Base-by-base conservation (phyloP, 2,329 filamentous ascomycete genomes). In the Claviceps sp. region DNA sequence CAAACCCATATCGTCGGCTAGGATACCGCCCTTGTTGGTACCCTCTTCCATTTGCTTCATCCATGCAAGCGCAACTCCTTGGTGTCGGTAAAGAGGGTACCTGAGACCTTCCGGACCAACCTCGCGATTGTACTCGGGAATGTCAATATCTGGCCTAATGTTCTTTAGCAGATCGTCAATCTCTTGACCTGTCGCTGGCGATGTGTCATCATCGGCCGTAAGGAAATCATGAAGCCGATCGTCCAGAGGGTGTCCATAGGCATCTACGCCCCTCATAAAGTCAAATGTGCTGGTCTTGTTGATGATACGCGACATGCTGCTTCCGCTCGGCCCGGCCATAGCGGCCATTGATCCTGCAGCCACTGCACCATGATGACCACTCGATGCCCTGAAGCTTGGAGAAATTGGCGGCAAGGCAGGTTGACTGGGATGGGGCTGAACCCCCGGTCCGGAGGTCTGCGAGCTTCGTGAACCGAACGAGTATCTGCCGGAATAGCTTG, bases 1-100 rank as follows among this genome's bases (percentile, higher is more conserved):
- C 9, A 95, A 68, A 3, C 89, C 89, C 90, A 95, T 96, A 61
- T 95, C 89, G 64, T 96, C 90, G 2, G 89, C 89, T 16, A 95
- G 74, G 52, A 95, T 90, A 41, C 89, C 90, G n/a, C 90, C 89
- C 60, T 85, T 88, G 60, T 85, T 89, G 50, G 82, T 74, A 8
- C 86, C 81, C 18, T 75, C 77, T 64, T 95, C 89, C 64, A 87
- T 88, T n/a, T 82, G 75, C 47, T 84, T 75, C 77, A 95, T 81
- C 90, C 89, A 95, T 13, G 83, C 79, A 34, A 95, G 71, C 6
- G 88, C 89, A 66, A 91, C 71, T 59, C 87, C 83, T 62, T 96
- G 90, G 60, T 95, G 89, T 46, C 84, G 80, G 69, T 93, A 89
- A 8, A 96, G 72, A 0, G 76, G 71, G 53, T 79, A 81, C 54